phyloP scores from a whole-genome alignment of 148 eudicot genomes.

The Cornus suecica region DNA sequence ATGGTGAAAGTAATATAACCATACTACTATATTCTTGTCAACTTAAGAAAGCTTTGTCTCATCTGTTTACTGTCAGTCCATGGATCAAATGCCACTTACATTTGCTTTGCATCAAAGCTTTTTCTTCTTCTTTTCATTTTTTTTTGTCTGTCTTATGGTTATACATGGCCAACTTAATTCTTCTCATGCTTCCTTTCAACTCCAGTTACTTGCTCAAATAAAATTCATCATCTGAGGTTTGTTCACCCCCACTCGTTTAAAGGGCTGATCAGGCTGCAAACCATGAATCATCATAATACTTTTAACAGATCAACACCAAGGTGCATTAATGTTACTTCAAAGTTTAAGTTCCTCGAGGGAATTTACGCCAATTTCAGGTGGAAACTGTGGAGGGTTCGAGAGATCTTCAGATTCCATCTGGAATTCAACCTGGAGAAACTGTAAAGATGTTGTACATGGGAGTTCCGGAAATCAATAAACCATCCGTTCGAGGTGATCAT shows the following conservation, averaged over 20 bases:
- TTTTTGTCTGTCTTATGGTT: too few species aligned
- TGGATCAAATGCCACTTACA: too few species aligned
- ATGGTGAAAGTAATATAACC: not conserved
- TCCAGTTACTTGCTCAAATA: not conserved
- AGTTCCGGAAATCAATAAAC: constrained; percentile 61
- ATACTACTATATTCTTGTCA: too few species aligned
- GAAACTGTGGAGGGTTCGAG: constrained; percentile 74
- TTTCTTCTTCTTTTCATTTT: too few species aligned
- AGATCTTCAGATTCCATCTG: constrained; percentile 73
- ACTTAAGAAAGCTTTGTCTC: too few species aligned
- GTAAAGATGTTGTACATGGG: constrained; percentile 66
- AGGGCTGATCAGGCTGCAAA: too few species aligned
- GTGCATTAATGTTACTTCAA: constrained; percentile 2
- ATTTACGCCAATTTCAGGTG: constrained; percentile 45
- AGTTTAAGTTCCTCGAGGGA: not conserved
- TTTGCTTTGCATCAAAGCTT: not conserved
- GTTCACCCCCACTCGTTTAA: too few species aligned
- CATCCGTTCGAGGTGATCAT: constrained; percentile 76
- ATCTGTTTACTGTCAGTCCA: too few species aligned
- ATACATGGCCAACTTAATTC: not conserved
- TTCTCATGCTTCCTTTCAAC: not conserved
- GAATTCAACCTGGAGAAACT: constrained; percentile 78
- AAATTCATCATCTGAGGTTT: not conserved
- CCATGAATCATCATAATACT: not conserved
- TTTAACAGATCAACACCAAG: not conserved